These are phyloP conservation scores for Eimeria mitis DNA, from an alignment of 169 alveolate species.

Conservation along the genomic window DNA sequence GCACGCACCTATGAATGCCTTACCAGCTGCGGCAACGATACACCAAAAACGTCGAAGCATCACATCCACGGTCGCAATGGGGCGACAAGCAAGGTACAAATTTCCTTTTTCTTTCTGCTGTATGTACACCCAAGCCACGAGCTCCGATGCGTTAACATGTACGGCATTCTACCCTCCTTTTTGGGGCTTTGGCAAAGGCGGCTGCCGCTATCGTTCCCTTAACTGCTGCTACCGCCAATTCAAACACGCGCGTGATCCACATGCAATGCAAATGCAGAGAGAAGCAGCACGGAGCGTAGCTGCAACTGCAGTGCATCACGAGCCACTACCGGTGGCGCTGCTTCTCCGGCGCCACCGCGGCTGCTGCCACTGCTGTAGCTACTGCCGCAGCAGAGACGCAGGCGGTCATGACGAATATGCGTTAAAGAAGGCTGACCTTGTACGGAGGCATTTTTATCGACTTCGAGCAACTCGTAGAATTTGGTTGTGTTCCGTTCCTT, in stretches of 20 bases:
- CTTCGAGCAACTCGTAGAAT: slow-evolving; percentile 91
- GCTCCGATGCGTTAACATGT: neutral
- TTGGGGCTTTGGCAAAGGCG: neutral
- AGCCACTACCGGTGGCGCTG: neutral
- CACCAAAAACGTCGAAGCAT: too few species aligned
- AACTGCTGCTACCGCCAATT: neutral
- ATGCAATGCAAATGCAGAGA: neutral
- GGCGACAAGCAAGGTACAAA: neutral
- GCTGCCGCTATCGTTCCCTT: neutral
- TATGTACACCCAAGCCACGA: neutral
- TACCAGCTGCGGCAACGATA: neutral
- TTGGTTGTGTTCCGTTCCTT: slow-evolving; percentile 91
- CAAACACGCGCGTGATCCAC: neutral
- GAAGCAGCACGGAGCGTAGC: neutral
- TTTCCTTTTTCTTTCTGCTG: neutral
- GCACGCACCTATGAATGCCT: neutral
- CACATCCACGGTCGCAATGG: too few species aligned
- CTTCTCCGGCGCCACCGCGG: neutral
- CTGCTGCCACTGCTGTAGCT: neutral
- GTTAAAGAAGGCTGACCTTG: slow-evolving; percentile 71
- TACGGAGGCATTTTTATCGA: slow-evolving; percentile 91
- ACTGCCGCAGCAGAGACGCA: slow-evolving; percentile 5
- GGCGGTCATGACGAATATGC: neutral
- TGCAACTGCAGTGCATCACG: neutral
- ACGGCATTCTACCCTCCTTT: too few species aligned